Conservation (phyloP, 2,329 filamentous ascomycete species). For the Conoideocrella luteorostrata region DNA sequence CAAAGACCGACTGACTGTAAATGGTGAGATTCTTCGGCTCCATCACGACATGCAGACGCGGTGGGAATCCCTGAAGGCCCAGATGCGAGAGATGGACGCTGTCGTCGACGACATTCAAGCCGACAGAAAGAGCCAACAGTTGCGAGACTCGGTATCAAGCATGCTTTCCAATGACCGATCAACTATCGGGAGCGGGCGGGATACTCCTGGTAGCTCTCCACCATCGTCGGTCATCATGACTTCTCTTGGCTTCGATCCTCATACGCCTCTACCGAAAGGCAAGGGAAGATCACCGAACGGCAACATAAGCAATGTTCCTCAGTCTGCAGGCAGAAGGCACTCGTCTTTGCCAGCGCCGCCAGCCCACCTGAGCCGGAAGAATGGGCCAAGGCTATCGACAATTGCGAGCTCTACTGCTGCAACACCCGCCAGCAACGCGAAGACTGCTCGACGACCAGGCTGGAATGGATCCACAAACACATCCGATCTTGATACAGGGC, state of each 20-base stretch:
- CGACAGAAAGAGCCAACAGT: conserved; percentile 60
- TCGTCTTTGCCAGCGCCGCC: conserved; percentile 42
- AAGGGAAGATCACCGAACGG: conserved; percentile 43
- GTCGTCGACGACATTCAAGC: conserved; percentile 66
- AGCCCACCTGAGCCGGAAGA: conserved; percentile 34
- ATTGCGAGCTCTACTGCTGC: conserved; percentile 45
- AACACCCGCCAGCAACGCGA: conserved; percentile 31
- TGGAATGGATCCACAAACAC: conserved; percentile 68
- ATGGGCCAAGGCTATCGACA: conserved; percentile 38
- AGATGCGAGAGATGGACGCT: conserved; percentile 71
- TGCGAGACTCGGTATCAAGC: conserved; percentile 89
- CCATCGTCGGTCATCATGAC: conserved; percentile 58
- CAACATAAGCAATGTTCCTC: conserved; percentile 35
- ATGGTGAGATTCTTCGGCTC: conserved; percentile 85
- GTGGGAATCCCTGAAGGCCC: conserved; percentile 68
- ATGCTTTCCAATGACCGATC: conserved; percentile 80
- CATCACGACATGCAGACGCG: conserved; percentile 80
- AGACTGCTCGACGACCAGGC: conserved; percentile 36
- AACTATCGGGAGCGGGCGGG: conserved; percentile 60
- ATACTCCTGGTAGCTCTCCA: conserved; percentile 63
- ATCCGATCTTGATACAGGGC: conserved; percentile 56
- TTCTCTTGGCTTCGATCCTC: conserved; percentile 42
- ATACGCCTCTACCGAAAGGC: conserved; percentile 36
- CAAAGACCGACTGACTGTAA: conserved; percentile 89
- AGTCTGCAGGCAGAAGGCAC: conserved; percentile 38